Evolutionary conservation across 192 early-diverging fungal genomes (phyloP).

Genomic region (Podila epigama): DNA sequence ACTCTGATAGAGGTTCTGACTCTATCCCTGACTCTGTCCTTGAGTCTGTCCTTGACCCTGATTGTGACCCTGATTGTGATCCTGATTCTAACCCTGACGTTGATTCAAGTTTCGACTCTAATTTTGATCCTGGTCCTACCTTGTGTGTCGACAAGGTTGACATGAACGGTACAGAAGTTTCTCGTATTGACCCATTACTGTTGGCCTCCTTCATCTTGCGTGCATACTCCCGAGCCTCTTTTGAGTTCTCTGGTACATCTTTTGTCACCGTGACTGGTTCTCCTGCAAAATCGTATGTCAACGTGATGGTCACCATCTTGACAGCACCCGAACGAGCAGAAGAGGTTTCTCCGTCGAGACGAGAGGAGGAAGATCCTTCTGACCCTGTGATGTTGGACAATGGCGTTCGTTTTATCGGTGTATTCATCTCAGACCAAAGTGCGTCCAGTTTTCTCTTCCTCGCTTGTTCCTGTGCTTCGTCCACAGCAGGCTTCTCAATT

Average conservation of each 20-base stretch:
- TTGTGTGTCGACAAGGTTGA: background rate
- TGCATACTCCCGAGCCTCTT: constrained; percentile 38
- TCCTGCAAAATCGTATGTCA: constrained; percentile 48
- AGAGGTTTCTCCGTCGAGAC: background rate
- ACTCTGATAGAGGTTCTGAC: too few relatives aligned
- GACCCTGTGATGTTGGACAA: background rate
- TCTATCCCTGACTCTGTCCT: too few relatives aligned
- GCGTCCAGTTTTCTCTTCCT: constrained; percentile 55
- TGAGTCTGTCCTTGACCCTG: too few relatives aligned
- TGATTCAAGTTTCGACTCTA: too few relatives aligned
- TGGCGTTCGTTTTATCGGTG: constrained; percentile 9
- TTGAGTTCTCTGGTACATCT: constrained; percentile 47
- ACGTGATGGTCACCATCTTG: constrained; percentile 48
- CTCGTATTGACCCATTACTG: constrained; percentile 1
- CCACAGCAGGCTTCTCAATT: background rate
- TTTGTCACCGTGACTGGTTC: constrained; percentile 46
- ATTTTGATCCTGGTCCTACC: too few relatives aligned
- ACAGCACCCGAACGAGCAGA: too few relatives aligned
- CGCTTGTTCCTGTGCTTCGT: constrained; percentile 8
- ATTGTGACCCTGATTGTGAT: too few relatives aligned
- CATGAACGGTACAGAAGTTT: too few relatives aligned
- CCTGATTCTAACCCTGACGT: too few relatives aligned
- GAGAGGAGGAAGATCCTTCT: background rate
- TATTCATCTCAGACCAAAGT: constrained; percentile 66
- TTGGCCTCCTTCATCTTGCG: constrained; percentile 10